These are phyloP conservation scores for Saitozyma sp. DNA, from an alignment of 768 basidiomycete genomes.

Conservation along the genomic window DNA sequence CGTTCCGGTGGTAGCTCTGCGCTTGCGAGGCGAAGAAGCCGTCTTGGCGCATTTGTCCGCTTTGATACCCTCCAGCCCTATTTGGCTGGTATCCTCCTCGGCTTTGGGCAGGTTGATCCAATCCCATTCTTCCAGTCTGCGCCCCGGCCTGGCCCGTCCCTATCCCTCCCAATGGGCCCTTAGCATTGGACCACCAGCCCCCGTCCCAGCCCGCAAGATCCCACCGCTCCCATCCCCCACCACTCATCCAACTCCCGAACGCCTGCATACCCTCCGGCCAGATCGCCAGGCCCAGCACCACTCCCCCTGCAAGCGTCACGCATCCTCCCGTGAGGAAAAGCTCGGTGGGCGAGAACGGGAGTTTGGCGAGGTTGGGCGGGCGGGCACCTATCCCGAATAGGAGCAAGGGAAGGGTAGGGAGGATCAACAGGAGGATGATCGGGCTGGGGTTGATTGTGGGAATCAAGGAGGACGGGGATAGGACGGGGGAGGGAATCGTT, in stretches of 20 bases:
- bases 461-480: constrained; percentile 12
- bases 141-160: too few species aligned
- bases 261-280: constrained; percentile 29
- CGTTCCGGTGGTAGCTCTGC: neutral
- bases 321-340: constrained; percentile 35
- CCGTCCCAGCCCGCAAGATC: too few species aligned
- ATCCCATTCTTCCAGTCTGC: too few species aligned
- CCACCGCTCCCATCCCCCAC: neutral
- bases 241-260: constrained; percentile 25
- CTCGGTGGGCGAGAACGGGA: constrained; percentile 35
- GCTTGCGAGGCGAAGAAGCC: neutral
- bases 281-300: constrained; percentile 29
- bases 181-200: neutral
- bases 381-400: constrained; percentile 39
- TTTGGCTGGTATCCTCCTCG: too few species aligned
- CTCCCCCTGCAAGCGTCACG: constrained; percentile 29
- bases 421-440: constrained; percentile 32
- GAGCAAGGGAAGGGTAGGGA: constrained; percentile 37
- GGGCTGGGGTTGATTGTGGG: constrained; percentile 37
- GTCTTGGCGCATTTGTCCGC: constrained; percentile 8
- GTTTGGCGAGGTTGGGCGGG: constrained; percentile 32
- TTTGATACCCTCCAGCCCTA: too few species aligned
- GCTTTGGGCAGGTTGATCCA: too few species aligned
- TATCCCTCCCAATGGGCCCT: neutral
- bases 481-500: constrained; percentile 1